A percentile compares a stretch with the other conserved stretches of the same genome.
Conservation (phyloP, 192 early-diverging fungal species). For the Mortierella claussenii region DNA sequence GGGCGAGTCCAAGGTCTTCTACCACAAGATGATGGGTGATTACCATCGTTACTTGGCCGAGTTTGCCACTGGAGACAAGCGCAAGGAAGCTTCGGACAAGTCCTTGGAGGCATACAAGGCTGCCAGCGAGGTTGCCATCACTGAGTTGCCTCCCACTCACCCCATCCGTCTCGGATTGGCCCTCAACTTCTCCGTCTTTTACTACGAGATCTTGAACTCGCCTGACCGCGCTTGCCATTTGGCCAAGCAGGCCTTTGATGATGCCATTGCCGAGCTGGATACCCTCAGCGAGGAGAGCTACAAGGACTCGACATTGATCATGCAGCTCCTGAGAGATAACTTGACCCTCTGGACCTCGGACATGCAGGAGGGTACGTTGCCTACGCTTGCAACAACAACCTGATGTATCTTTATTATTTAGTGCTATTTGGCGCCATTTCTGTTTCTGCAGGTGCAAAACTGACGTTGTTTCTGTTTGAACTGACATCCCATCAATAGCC, state of each 20-base stretch:
- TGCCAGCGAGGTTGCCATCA: constrained; percentile 95
- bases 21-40: constrained; percentile 99
- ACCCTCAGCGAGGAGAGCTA: constrained; percentile 98
- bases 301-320: constrained; percentile 91
- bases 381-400: no score
- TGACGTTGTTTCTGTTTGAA: no score
- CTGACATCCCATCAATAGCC: constrained; percentile 1
- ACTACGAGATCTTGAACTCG: constrained; percentile 99
- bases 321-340: constrained; percentile 99
- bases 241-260: constrained; percentile 97
- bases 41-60: constrained; percentile 99
- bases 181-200: constrained; percentile 99
- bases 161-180: constrained; percentile 98
- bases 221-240: constrained; percentile 97
- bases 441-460: no score
- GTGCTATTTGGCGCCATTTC: no score
- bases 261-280: constrained; percentile 99
- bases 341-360: constrained; percentile 99
- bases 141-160: constrained; percentile 95
- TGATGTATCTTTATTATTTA: no score
- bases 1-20: constrained; percentile 99
- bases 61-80: constrained; percentile 89
- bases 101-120: constrained; percentile 96
- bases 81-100: constrained; percentile 82
- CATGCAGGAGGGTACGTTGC: constrained; percentile 53